A percentile compares a stretch with the other conserved stretches of the same genome.
Conservation (phyloP, 768 basidiomycete genomes). For the Daedaleopsis sinensis region DNA sequence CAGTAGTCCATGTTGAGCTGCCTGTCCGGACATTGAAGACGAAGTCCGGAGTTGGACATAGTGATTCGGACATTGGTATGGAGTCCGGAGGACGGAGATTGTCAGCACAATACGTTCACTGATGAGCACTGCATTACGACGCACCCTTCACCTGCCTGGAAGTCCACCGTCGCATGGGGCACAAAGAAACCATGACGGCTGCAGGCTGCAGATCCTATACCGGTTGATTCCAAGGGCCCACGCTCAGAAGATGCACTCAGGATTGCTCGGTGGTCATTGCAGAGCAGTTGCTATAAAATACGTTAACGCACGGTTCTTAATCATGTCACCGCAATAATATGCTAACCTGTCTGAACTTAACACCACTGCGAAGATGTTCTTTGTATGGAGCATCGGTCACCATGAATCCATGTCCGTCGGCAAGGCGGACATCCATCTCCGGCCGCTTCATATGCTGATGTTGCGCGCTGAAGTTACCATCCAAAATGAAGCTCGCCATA, state of each 20-base stretch:
- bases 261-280: neutral
- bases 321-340: no score
- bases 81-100: no score
- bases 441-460: slow-evolving; percentile 28
- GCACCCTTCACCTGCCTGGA: slow-evolving; percentile 35
- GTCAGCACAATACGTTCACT: no score
- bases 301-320: no score
- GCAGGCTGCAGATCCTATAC: slow-evolving; percentile 36
- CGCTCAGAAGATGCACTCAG: slow-evolving; percentile 7
- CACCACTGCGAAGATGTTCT: slow-evolving; percentile 21
- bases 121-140: no score
- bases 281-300: no score
- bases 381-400: slow-evolving; percentile 21
- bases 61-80: no score
- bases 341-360: neutral
- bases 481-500: neutral
- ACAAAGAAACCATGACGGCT: slow-evolving; percentile 35
- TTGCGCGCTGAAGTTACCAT: slow-evolving; percentile 5
- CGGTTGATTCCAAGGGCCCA: slow-evolving; percentile 28
- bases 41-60: no score
- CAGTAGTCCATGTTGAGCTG: neutral
- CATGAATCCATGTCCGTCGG: slow-evolving; percentile 33
- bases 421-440: slow-evolving; percentile 28
- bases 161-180: slow-evolving; percentile 34
- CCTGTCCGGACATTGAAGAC: no score